These are phyloP conservation scores for Diaporthe humulicola DNA, from an alignment of 2,329 filamentous ascomycete species.

Conservation along the genomic window DNA sequence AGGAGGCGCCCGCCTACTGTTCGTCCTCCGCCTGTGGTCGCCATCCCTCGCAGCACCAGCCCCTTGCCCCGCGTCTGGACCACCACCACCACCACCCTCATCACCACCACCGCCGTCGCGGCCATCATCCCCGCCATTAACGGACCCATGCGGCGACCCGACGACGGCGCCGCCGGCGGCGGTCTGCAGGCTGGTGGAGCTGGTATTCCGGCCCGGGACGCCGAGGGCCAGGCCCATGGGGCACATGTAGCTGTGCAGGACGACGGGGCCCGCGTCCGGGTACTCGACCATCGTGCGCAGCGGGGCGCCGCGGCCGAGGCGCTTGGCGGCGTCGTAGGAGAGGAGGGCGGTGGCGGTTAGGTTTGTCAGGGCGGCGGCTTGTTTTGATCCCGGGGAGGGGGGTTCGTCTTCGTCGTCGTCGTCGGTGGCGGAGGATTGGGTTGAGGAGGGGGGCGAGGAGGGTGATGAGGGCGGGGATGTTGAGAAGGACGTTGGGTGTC, in stretches of 20 bases:
- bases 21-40: no score
- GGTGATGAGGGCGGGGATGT: slow-evolving; percentile 28
- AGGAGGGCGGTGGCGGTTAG: slow-evolving; percentile 67
- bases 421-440: slow-evolving; percentile 28
- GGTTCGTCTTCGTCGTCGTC: slow-evolving; percentile 29
- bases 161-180: not conserved
- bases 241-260: slow-evolving; percentile 47
- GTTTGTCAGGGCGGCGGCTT: slow-evolving; percentile 62
- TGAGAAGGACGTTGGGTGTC: slow-evolving; percentile 22
- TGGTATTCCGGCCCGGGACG: slow-evolving; percentile 1
- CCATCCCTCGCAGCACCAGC: not conserved
- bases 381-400: slow-evolving; percentile 26
- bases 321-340: slow-evolving; percentile 65
- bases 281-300: slow-evolving; percentile 72
- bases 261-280: slow-evolving; percentile 56
- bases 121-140: not conserved
- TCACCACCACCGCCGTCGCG: not conserved
- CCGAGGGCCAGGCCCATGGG: slow-evolving; percentile 39
- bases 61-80: not conserved
- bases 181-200: slow-evolving; percentile 28
- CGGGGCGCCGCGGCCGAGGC: slow-evolving; percentile 66
- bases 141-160: not conserved
- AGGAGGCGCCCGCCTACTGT: not conserved
- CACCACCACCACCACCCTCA: not conserved
- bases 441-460: slow-evolving; percentile 32